Base-by-base conservation (phyloP, 2,329 filamentous ascomycete genomes). In the Nigrospora oryzae region DNA sequence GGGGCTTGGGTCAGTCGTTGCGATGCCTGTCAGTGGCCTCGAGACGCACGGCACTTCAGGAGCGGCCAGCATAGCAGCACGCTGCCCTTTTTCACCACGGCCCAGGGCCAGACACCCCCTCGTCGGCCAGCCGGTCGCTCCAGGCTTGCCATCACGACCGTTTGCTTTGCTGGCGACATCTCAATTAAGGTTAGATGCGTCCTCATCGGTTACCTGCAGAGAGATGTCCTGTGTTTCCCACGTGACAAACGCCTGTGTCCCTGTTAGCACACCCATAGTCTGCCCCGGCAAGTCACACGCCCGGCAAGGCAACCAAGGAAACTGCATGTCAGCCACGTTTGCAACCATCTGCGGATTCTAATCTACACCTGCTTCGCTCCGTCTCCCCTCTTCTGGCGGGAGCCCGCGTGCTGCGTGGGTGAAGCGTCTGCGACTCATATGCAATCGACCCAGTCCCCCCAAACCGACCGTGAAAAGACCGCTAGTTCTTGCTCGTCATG, bases 131-230 rank as follows among this genome's bases (percentile, higher is more conserved):
- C 34, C 39, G 34, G 39, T 31, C 39, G 34, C 11, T 11, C 39
- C 31, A 32, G 39, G 16, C 33, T 36, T 52, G 47, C 49, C 49
- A 59, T 60, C 56, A 53, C 44, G 41, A 47, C 52, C 58, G 58
- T 61, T 62, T 62, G 58, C 56, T 57, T 23, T 38, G 28, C 17
- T n/a, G 35, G 49, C 53, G 48, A 52, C 56, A 59, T 53, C 52
- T 63, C 57, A 60, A 58, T 61, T 60, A 62, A 59, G 58, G 60
- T 63, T 65, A 52, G 54, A 57, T 61, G 57, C 60, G 56, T 58
- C 45, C 39, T 32, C 23, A 47, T 47, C 63, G 63, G 63, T 55
- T 65, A 63, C 61, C 53, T 58, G 63, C 63, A 65, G 56, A 65
- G 56, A 48, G 48, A 49, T 55, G 54, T 59, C 52, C 55, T 57